Conservation (phyloP, 1,284 basidiomycete species). For the Lignosus rhinocerotis region DNA sequence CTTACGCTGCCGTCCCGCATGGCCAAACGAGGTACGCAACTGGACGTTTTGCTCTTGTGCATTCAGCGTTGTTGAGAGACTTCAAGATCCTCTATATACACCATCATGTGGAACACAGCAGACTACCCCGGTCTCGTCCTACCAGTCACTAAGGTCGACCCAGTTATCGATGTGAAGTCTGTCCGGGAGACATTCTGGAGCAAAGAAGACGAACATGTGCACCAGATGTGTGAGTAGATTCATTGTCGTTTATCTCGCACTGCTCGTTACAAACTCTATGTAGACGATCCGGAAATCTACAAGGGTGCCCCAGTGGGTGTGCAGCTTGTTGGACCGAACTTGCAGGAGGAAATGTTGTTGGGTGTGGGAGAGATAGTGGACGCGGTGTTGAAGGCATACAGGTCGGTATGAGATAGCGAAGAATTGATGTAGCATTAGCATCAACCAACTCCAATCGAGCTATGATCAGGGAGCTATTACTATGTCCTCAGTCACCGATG, state of each 20-base stretch:
- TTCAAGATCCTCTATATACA: constrained; percentile 32
- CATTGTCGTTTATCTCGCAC: constrained; percentile 13
- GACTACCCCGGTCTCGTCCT: constrained; percentile 70
- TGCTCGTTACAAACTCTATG: constrained; percentile 37
- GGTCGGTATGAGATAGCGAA: neutral
- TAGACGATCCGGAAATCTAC: constrained; percentile 48
- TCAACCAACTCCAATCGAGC: too few species aligned
- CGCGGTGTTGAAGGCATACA: constrained; percentile 29
- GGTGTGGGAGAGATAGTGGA: constrained; percentile 42
- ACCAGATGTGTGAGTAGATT: constrained; percentile 44
- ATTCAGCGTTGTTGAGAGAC: neutral
- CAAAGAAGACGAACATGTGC: constrained; percentile 43
- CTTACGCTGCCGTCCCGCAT: constrained; percentile 56
- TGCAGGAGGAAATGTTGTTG: constrained; percentile 52
- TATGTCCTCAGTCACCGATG: too few species aligned
- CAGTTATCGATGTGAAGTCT: constrained; percentile 44
- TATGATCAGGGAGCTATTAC: too few species aligned
- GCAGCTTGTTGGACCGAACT: constrained; percentile 49
- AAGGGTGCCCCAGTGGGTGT: constrained; percentile 49
- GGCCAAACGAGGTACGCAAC: constrained; percentile 46
- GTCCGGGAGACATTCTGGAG: constrained; percentile 41
- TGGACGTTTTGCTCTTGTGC: neutral
- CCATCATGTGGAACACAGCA: constrained; percentile 65
- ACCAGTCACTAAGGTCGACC: constrained; percentile 65
- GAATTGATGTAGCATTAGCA: neutral